Conservation (phyloP, 306 rosid genomes). For the Hippophae tibetana region DNA sequence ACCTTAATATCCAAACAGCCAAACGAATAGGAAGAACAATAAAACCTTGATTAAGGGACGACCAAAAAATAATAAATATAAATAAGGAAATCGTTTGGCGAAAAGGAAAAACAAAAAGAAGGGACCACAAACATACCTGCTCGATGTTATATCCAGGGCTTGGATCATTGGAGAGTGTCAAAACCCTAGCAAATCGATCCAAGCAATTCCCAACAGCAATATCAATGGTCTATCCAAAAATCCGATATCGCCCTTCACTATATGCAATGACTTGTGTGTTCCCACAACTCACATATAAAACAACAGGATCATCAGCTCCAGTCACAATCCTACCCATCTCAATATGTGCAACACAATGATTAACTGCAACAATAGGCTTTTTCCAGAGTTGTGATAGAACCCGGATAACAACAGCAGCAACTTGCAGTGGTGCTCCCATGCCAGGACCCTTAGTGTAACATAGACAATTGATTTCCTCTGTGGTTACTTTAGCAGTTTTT, state of each 20-base stretch:
- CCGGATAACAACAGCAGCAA: conserved; percentile 70
- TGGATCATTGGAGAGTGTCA: conserved; percentile 80
- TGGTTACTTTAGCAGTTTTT: conserved; percentile 46
- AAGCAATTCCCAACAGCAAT: conserved; percentile 92
- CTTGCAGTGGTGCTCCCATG: conserved; percentile 91
- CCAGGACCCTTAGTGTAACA: conserved; percentile 96
- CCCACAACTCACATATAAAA: conserved; percentile 88
- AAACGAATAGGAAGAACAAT: no score
- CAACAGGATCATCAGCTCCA: conserved; percentile 88
- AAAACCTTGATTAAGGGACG: neutral
- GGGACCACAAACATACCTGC: conserved; percentile 40
- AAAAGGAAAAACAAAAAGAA: neutral
- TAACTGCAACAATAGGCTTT: conserved; percentile 83
- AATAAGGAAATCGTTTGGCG: neutral
- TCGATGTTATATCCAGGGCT: conserved; percentile 86
- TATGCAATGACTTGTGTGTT: conserved; percentile 92
- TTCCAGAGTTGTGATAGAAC: conserved; percentile 80
- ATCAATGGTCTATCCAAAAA: conserved; percentile 92
- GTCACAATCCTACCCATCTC: conserved; percentile 97
- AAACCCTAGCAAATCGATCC: conserved; percentile 86
- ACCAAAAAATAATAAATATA: neutral
- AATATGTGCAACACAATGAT: conserved; percentile 89
- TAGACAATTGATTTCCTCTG: conserved; percentile 67
- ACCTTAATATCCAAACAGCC: no score
- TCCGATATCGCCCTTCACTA: conserved; percentile 80